A percentile compares a stretch with the other conserved stretches of the same genome.
Conservation (phyloP, 306 rosid genomes). For the Cicer judaicum region DNA sequence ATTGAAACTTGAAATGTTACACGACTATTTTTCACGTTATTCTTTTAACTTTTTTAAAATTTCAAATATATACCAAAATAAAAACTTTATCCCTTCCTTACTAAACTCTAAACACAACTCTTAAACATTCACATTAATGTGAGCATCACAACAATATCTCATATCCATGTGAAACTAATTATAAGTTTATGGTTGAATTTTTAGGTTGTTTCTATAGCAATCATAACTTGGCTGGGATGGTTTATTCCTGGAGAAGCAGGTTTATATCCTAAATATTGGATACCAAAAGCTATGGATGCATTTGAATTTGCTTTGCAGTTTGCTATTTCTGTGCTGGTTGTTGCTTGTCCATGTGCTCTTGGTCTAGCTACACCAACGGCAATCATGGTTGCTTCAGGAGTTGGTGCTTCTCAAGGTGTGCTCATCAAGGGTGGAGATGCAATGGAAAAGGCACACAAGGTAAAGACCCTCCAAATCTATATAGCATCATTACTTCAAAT, state of each 20-base stretch:
- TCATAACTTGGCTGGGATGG: constrained; percentile 88
- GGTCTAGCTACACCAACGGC: constrained; percentile 97
- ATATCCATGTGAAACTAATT: constrained; percentile 29
- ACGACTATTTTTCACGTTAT: too few species aligned
- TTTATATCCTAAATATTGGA: constrained; percentile 69
- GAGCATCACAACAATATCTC: constrained; percentile 23
- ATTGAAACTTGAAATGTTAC: too few species aligned
- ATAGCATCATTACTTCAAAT: too few species aligned
- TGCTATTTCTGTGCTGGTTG: constrained; percentile 87
- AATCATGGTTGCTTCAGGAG: constrained; percentile 93
- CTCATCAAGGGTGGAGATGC: constrained; percentile 96
- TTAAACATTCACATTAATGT: too few species aligned
- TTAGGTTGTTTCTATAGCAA: constrained; percentile 76
- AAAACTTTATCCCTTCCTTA: too few species aligned
- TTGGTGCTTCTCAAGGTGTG: constrained; percentile 96
- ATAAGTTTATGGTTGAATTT: constrained; percentile 33
- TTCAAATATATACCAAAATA: too few species aligned
- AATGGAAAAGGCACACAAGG: constrained; percentile 96
- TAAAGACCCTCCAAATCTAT: constrained; percentile 20
- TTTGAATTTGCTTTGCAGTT: constrained; percentile 95
- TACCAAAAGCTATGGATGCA: constrained; percentile 78
- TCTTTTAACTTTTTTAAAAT: too few species aligned
- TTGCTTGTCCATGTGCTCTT: constrained; percentile 97
- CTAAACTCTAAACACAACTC: too few species aligned
- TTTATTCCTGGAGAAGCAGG: constrained; percentile 62